Percentiles rank a stretch among this genome's conserved stretches.
These are phyloP conservation scores for Rhododendron mucronatum DNA, from an alignment of 148 eudicot genomes.

Conservation along the genomic window DNA sequence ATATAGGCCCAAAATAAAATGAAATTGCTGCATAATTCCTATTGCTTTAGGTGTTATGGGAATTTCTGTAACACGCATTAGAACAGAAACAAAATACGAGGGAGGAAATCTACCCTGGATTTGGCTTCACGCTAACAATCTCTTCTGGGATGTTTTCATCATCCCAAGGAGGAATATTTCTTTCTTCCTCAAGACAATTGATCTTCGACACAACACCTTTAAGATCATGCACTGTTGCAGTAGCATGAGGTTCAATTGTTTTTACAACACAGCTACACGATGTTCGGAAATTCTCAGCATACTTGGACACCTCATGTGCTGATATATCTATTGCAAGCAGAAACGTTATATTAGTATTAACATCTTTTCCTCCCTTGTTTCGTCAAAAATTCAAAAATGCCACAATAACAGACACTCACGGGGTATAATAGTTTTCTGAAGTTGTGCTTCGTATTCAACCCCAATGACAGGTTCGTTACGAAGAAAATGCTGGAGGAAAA, in stretches of 20 bases:
- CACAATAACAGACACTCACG: conserved; percentile 39
- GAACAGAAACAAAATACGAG: neutral
- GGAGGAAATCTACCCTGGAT: conserved; percentile 54
- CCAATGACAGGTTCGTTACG: conserved; percentile 69
- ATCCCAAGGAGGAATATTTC: conserved; percentile 58
- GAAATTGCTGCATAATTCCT: neutral
- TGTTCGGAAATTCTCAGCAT: conserved; percentile 59
- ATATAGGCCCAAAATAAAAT: neutral
- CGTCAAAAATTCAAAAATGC: neutral
- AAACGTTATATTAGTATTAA: neutral
- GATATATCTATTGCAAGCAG: conserved; percentile 47
- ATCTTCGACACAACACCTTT: conserved; percentile 45
- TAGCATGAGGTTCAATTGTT: conserved; percentile 66
- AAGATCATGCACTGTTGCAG: conserved; percentile 58
- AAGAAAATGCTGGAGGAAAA: conserved; percentile 57
- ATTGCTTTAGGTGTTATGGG: neutral
- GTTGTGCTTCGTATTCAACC: conserved; percentile 76
- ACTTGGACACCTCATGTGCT: conserved; percentile 60
- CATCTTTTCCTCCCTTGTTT: neutral
- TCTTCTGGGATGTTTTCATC: conserved; percentile 84
- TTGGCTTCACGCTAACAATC: conserved; percentile 51
- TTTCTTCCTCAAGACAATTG: conserved; percentile 47
- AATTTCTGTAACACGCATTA: neutral
- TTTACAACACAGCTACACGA: conserved; percentile 66
- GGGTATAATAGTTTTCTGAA: conserved; percentile 69